Base-by-base conservation (phyloP, 2,329 filamentous ascomycete genomes). In the Xylaria multiplex region DNA sequence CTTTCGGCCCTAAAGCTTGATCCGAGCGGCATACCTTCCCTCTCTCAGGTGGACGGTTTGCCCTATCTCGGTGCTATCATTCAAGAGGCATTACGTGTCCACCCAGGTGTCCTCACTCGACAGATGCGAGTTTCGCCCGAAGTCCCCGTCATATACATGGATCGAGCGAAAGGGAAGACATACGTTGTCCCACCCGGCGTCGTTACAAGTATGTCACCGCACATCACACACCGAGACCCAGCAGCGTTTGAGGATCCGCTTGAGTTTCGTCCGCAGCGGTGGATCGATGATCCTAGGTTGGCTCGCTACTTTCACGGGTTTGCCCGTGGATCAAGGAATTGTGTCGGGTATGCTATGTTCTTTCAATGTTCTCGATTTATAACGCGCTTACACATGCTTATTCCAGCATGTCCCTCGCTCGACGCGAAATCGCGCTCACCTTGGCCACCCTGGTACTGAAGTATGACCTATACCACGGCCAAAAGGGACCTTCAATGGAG, bases 51-150 rank as follows among this genome's bases (percentile, higher is more conserved):
- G 1, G 75, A 78, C 11, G 64, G 63, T 6, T 72, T 79, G 1
- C 73, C 76, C 0, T 79, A 75, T 58, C 72, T 81, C 16, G 65
- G 67, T 3, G 79, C 78, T 1, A 66, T 77, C 6, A 72, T 80
- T 32, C 70, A 76, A 2, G 78, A 80, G 59, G 70, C 69, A 0
- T 43, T 83, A 0, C 78, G 81, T 6, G 58, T 83, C 2, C 78
- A 78, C 16, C 78, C 77, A n/a, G 80, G 79, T 0, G 74, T 80
- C 0, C 63, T 74, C 63, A 69, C 11, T 65, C 71, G 71, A 35
- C 76, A 70, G 70, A 70, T 35, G 67, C 80, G 70, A 63, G 76
- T 71, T 59, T 77, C 70, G 1, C 74, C 76, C 2, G 71, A 76
- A 16, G 68, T 61, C 1, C 62, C 72, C 0, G 54, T 79, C 5